Evolutionary conservation across 768 basidiomycete genomes (phyloP).

Genomic region (Sporobolomyces roseus): DNA sequence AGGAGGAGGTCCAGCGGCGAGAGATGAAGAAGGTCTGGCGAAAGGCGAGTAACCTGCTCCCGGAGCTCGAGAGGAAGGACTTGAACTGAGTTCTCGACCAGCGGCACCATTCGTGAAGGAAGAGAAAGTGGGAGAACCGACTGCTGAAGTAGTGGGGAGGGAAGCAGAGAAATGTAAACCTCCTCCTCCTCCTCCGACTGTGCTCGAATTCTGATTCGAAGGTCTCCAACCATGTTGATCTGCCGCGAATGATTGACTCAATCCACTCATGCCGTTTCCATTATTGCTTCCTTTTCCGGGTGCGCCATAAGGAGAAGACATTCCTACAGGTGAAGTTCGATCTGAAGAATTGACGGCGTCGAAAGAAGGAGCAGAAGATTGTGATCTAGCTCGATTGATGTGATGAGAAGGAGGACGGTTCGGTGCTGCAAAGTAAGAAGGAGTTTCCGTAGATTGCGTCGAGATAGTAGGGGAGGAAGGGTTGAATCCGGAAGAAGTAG

Average conservation of each 20-base stretch:
- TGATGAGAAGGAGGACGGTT: background rate
- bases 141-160: constrained; percentile 33
- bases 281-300: no score
- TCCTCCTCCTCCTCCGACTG: no score
- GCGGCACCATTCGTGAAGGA: background rate
- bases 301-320: no score
- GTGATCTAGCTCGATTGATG: constrained; percentile 7
- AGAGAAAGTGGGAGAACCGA: constrained; percentile 24
- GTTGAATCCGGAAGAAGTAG: background rate
- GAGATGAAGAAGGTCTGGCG: constrained; percentile 8
- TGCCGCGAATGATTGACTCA: constrained; percentile 11
- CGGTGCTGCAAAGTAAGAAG: constrained; percentile 17
- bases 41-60: constrained; percentile 19
- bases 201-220: constrained; percentile 5
- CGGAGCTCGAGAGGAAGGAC: background rate
- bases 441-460: constrained; percentile 12
- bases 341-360: constrained; percentile 5
- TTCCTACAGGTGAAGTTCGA: background rate
- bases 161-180: constrained; percentile 27
- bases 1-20: background rate
- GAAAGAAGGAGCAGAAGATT: constrained; percentile 18
- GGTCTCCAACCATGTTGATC: constrained; percentile 39
- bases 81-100: constrained; percentile 2
- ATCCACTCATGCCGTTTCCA: no score
- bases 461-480: constrained; percentile 10